Evolutionary conservation across 2,329 filamentous ascomycete species (phyloP), one percentile per base, ranked within the genome.

Genomic region (Aphanoascus verrucosus): DNA sequence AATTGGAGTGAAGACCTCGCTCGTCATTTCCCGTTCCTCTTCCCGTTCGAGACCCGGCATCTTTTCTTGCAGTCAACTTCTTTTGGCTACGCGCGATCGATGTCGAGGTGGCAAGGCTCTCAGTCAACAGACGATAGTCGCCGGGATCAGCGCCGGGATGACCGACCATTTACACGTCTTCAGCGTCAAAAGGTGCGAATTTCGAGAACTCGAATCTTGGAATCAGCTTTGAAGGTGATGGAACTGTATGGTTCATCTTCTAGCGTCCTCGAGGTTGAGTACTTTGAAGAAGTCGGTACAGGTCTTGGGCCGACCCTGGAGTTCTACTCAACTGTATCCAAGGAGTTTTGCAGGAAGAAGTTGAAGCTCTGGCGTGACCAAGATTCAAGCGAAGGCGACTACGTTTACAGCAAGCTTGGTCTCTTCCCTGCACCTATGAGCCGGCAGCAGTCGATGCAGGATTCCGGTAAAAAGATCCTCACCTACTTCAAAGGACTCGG

Each of bases 181-280:
- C 93, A 97, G 67, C 83, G 93, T 54, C 93, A 98, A 65, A 98
- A 98, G 69, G 91, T 98, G n/a, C 85, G 93, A 43, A 97, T 98
- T 56, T 95, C 91, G 4, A 82, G 93, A 42, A 82, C 82, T n/a
- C 89, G 94, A 63, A 96, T 98, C 44, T 77, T 98, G 6, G 93
- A 98, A 67, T 97, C 93, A 12, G 93, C 93, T 0, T 77, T 97
- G 67, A 98, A 98, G 70, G 93, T 98, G 31, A 97, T 98, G 91
- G 91, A 98, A 62, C 79, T 97, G 2, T 98, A 98, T 63, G 93
- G 93, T 0, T 88, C 88, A n/a, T 94, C 91, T 0, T 88, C 94
- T 55, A 97, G 91, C 66, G 87, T 97, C 28, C 74, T 98, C 0
- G 93, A 98, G 65, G 91, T 98, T 1, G 94, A 98, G 64, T 98